phyloP scores from a whole-genome alignment of 2,329 filamentous ascomycete species.

The Sordariomycetes sp. region DNA sequence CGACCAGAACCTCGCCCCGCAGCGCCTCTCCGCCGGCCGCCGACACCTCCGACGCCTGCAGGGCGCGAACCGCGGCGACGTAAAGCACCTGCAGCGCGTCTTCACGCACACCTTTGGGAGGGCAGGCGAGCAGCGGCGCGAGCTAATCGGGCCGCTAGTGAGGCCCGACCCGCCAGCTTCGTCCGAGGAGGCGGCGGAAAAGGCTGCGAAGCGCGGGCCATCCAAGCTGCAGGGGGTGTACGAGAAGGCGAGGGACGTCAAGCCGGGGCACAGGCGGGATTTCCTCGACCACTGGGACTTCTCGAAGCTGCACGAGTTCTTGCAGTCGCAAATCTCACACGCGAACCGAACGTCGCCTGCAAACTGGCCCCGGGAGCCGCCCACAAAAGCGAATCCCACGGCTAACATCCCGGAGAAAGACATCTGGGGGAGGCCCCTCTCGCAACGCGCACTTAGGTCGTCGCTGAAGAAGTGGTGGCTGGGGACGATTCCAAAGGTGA shows the following conservation, averaged over 20 bases:
- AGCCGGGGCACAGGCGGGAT: constrained; percentile 5
- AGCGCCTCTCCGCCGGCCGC: constrained; percentile 25
- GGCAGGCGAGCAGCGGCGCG: constrained; percentile 32
- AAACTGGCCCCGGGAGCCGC: constrained; percentile 11
- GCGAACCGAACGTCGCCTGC: constrained; percentile 12
- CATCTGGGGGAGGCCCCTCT: constrained; percentile 31
- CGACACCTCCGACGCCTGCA: constrained; percentile 31
- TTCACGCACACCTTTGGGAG: constrained; percentile 38
- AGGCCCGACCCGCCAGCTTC: constrained; percentile 21
- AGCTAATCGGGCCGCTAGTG: constrained; percentile 28
- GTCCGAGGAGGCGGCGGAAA: constrained; percentile 8
- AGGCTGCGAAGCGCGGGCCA: neutral
- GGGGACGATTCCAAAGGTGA: neutral
- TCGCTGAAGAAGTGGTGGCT: neutral
- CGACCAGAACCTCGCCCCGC: constrained; percentile 13
- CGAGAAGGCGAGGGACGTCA: neutral
- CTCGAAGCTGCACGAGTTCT: constrained; percentile 25
- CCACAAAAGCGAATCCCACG: constrained; percentile 19
- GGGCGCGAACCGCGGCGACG: constrained; percentile 38
- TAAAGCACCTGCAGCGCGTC: constrained; percentile 29
- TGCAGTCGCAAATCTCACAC: constrained; percentile 24
- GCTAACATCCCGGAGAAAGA: constrained; percentile 25
- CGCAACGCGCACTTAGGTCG: neutral
- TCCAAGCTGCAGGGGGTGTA: neutral
- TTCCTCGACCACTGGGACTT: constrained; percentile 37